phyloP scores from a whole-genome alignment of 305 asterid species.

The Fraxinus latifolia region DNA sequence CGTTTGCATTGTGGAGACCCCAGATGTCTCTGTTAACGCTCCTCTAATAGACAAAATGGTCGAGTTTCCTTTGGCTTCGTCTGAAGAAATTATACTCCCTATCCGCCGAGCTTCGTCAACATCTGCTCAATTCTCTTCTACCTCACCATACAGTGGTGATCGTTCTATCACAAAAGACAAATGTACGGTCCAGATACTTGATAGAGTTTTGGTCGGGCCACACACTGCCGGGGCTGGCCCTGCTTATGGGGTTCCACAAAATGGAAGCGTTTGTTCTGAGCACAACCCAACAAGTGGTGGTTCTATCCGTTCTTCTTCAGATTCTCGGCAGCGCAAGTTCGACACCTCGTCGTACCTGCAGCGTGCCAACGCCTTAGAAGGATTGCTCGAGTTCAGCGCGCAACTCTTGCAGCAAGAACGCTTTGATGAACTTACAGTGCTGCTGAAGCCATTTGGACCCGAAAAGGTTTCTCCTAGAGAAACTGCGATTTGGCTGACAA shows the following conservation, averaged over 20 bases:
- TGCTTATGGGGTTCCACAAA: conserved; percentile 32
- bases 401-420: conserved; percentile 80
- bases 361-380: conserved; percentile 89
- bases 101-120: conserved; percentile 39
- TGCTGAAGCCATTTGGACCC: conserved; percentile 84
- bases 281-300: conserved; percentile 47
- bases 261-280: conserved; percentile 68
- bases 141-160: conserved; percentile 42
- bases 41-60: conserved; percentile 90
- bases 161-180: conserved; percentile 69
- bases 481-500: conserved; percentile 92
- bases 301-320: conserved; percentile 55
- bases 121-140: conserved; percentile 55
- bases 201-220: conserved; percentile 4
- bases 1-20: conserved; percentile 47
- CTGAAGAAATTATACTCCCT: conserved; percentile 36
- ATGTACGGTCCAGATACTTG: conserved; percentile 53
- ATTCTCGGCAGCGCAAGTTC: conserved; percentile 63
- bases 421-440: conserved; percentile 72
- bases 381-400: conserved; percentile 90
- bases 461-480: conserved; percentile 93
- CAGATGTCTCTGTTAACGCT: conserved; percentile 78
- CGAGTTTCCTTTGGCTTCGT: conserved; percentile 55
- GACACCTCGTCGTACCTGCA: conserved; percentile 84
- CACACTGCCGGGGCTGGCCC: conserved; percentile 1